Percentiles rank a stretch among this genome's conserved stretches.
phyloP scores from a whole-genome alignment of 1,284 basidiomycete species.

The Hymenochaete sp. region DNA sequence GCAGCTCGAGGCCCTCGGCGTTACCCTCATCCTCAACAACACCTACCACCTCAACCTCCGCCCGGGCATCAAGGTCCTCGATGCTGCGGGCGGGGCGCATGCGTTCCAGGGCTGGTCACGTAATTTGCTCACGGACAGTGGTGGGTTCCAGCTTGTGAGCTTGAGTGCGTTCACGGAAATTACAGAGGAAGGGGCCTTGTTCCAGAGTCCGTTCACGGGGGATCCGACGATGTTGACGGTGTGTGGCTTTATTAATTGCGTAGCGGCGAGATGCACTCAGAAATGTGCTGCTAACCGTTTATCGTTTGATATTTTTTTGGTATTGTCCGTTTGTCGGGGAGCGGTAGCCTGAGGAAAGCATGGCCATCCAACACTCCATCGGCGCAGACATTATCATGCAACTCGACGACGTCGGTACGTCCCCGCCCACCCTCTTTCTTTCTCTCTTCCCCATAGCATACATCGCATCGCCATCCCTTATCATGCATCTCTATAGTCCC shows the following conservation, averaged over 20 bases:
- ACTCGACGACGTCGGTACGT: slow-evolving; percentile 74
- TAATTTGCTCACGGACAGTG: slow-evolving; percentile 82
- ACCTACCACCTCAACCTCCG: slow-evolving; percentile 79
- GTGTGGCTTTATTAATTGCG: slow-evolving; percentile 20
- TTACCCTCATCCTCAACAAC: slow-evolving; percentile 76
- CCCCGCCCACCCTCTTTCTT: not conserved
- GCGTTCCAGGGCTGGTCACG: slow-evolving; percentile 76
- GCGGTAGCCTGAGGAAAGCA: slow-evolving; percentile 81
- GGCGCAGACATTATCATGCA: slow-evolving; percentile 90
- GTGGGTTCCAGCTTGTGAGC: slow-evolving; percentile 81
- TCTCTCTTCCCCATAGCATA: not conserved
- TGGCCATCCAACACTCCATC: slow-evolving; percentile 77
- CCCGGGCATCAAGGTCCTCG: slow-evolving; percentile 64
- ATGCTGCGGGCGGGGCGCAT: slow-evolving; percentile 71
- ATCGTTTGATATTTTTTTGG: not conserved
- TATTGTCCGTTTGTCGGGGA: too few relatives aligned
- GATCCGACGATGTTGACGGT: slow-evolving; percentile 80
- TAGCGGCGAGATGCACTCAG: too few relatives aligned
- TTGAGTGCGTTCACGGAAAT: slow-evolving; percentile 76
- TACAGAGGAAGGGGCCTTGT: slow-evolving; percentile 78
- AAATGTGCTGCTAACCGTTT: not conserved
- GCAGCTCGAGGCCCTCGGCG: slow-evolving; percentile 71
- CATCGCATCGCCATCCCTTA: too few relatives aligned
- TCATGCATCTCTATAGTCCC: slow-evolving; percentile 40
- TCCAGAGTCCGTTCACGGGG: slow-evolving; percentile 74